These are phyloP conservation scores for Nitzschia sp. DNA, from an alignment of 108 stramenopile species.

Conservation along the genomic window DNA sequence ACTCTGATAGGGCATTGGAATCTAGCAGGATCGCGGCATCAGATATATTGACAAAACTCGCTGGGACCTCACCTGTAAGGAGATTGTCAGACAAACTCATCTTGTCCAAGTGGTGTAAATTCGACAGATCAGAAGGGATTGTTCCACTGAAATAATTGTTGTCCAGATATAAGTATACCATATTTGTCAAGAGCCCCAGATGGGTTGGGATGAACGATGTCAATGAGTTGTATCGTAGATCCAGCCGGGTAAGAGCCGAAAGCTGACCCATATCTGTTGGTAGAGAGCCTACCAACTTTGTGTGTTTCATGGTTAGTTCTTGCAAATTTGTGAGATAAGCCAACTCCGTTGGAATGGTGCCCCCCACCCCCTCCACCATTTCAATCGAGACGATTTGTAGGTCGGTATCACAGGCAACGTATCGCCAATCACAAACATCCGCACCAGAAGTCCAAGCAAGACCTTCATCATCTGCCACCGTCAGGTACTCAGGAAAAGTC, in stretches of 20 bases:
- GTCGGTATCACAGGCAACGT: neutral
- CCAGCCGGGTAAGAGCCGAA: conserved; percentile 27
- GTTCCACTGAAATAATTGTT: conserved; percentile 52
- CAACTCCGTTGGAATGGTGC: conserved; percentile 66
- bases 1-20: neutral
- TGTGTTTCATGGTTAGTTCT: conserved; percentile 39
- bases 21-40: neutral
- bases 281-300: conserved; percentile 34
- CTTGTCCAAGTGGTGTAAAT: conserved; percentile 32
- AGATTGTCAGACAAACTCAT: conserved; percentile 33
- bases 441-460: neutral
- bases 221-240: conserved; percentile 59
- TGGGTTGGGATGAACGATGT: conserved; percentile 47
- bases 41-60: conserved; percentile 20
- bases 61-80: conserved; percentile 38
- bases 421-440: conserved; percentile 2
- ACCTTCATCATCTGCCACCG: neutral
- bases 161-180: conserved; percentile 42
- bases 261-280: conserved; percentile 39
- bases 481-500: neutral
- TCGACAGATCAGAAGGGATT: conserved; percentile 56
- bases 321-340: conserved; percentile 50
- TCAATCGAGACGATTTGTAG: neutral
- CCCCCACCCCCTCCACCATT: conserved; percentile 7
- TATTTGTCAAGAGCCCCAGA: conserved; percentile 38